A percentile compares a stretch with the other conserved stretches of the same genome.
Evolutionary conservation across 78 protist genomes (phyloP).

Genomic region (Dictyostelium intermedium): DNA sequence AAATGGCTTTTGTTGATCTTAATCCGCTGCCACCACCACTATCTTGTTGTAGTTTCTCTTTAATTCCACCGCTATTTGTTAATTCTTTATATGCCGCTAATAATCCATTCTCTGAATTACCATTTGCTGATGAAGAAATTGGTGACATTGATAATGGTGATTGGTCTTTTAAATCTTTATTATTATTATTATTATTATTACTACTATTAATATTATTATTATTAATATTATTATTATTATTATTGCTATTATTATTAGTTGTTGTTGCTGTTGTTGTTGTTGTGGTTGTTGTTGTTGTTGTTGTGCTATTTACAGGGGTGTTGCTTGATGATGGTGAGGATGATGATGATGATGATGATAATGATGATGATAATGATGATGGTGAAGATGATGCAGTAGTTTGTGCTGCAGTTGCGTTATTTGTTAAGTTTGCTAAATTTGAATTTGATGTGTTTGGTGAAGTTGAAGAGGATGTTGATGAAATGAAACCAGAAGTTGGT

Average conservation of each 20-base stretch:
- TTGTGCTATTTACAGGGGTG: neutral
- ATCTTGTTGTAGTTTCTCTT: neutral
- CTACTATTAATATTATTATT: neutral
- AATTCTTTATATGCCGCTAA: constrained; percentile 9
- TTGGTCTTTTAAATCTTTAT: neutral
- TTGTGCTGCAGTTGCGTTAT: neutral
- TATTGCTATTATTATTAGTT: neutral
- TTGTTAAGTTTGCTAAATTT: constrained; percentile 10
- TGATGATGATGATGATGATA: neutral
- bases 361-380: neutral
- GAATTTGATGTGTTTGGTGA: neutral
- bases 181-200: neutral
- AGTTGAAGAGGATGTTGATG: neutral
- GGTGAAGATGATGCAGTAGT: neutral
- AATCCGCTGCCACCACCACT: neutral
- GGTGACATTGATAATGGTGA: constrained; percentile 16
- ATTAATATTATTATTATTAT: neutral
- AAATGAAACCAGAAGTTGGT: neutral
- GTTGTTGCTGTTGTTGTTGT: too few species aligned
- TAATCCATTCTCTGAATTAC: neutral
- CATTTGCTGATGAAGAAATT: neutral
- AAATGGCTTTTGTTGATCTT: neutral
- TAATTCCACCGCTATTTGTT: neutral
- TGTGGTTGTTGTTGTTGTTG: neutral
- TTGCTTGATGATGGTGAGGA: neutral